These are phyloP conservation scores for Lupinus albus DNA, from an alignment of 306 rosid species.

Conservation along the genomic window DNA sequence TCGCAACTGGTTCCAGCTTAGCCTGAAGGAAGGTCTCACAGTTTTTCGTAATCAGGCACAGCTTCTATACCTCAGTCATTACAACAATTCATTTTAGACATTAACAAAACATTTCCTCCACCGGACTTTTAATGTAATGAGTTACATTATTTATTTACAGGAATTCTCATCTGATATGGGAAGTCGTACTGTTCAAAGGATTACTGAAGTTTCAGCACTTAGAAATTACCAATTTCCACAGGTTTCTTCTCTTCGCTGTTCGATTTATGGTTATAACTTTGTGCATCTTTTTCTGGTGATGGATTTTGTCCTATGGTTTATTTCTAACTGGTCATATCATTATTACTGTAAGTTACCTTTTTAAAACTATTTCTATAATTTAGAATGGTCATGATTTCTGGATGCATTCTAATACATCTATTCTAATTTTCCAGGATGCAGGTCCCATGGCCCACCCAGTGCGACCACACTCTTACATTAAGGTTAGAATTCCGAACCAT, in stretches of 20 bases:
- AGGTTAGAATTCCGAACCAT: constrained; percentile 60
- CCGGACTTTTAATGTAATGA: constrained; percentile 20
- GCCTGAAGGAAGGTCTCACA: constrained; percentile 97
- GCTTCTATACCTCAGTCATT: constrained; percentile 19
- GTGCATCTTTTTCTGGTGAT: constrained; percentile 26
- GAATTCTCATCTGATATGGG: constrained; percentile 99
- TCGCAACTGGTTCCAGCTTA: constrained; percentile 99
- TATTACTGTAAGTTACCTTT: constrained; percentile 4
- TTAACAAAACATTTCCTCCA: neutral
- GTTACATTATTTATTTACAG: constrained; percentile 49
- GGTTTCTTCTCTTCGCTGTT: constrained; percentile 50
- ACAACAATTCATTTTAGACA: constrained; percentile 27
- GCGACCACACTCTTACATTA: constrained; percentile 96
- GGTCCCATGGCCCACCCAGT: constrained; percentile 99
- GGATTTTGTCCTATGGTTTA: constrained; percentile 5
- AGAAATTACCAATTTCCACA: constrained; percentile 95
- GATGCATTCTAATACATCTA: constrained; percentile 32
- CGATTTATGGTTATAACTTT: constrained; percentile 7
- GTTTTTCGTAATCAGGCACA: constrained; percentile 94
- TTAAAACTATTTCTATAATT: neutral
- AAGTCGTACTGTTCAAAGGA: constrained; percentile 85
- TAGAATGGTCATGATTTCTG: constrained; percentile 25
- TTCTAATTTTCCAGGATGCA: constrained; percentile 70
- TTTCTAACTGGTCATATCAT: constrained; percentile 5
- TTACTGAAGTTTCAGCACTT: constrained; percentile 86